Base-by-base conservation (phyloP, 495 filamentous ascomycete species). In the Pyronema omphalodes region DNA sequence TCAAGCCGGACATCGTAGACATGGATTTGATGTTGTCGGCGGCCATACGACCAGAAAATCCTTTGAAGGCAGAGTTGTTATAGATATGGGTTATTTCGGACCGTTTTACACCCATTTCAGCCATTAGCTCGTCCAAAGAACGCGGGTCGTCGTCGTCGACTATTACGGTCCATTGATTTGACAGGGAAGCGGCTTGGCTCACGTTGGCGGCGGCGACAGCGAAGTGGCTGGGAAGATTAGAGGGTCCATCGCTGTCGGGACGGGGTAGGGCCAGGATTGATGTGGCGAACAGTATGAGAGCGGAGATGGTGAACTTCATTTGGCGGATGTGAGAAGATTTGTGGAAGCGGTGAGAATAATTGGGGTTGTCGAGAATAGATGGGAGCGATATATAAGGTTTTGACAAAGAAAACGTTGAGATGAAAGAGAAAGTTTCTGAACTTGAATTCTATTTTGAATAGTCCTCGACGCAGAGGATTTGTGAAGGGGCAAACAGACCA, bases 51-150 rank as follows among this genome's bases (percentile, higher is more conserved):
- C 66, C 68, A n/a, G 65, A 61, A 54, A 75, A 72, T 9, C 71
- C 74, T 9, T 60, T 61, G 64, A 76, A 76, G 9, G 57, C 66
- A 5, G 62, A 57, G 56, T 75, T 75, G 59, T 73, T 64, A 62
- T 67, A 72, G 14, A 66, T 57, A 35, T 43, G 35, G 9, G 11
- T 52, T 3, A 43, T 1, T 34, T 61, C 59, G 6, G 56, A 9
- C 41, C 39, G 63, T 40, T 48, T 58, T 8, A 58, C 33, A 3
- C 46, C 50, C 62, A 65, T 64, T 37, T 61, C 62, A 6, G 29
- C 17, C 4, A 65, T 36, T 41, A 65, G 37, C 0, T 65, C 51
- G 7, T 65, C 55, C 11, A 65, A 53, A 3, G 52, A 47, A 15
- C 62, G 58, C 3, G 55, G 58, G 50, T 65, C 62, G 2, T 57